Evolutionary conservation across 192 early-diverging fungal species (phyloP).

Genomic region (Rhizoclosmatium globosum): DNA sequence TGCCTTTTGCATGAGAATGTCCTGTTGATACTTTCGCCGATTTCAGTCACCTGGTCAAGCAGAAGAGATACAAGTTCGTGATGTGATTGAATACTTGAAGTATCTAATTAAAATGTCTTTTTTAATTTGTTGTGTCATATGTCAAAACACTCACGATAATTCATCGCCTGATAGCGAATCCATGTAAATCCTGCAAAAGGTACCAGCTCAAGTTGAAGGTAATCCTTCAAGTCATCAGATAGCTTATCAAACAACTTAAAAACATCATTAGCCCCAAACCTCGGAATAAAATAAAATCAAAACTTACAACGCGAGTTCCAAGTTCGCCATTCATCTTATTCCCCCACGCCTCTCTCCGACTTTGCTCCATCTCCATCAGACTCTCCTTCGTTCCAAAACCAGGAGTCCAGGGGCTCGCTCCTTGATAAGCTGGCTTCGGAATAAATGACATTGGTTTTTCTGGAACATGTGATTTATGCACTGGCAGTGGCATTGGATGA

Average conservation of each 20-base stretch:
- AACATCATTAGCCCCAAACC: not conserved
- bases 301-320: conserved; percentile 8
- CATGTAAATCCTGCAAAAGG: conserved; percentile 1
- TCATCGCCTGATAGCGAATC: not conserved
- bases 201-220: conserved; percentile 26
- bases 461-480: conserved; percentile 24
- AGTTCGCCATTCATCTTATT: conserved; percentile 28
- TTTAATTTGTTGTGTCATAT: not conserved
- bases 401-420: conserved; percentile 9
- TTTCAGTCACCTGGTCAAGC: not conserved
- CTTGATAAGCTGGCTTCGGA: not conserved
- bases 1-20: conserved; percentile 8
- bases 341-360: conserved; percentile 26
- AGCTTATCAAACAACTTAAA: conserved; percentile 23
- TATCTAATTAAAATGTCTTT: not conserved
- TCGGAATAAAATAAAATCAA: not conserved
- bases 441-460: conserved; percentile 1
- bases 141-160: not conserved
- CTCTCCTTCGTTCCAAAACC: conserved; percentile 25
- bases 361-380: conserved; percentile 11
- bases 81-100: not conserved
- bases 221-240: not conserved
- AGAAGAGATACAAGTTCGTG: not conserved
- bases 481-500: not conserved
- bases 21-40: not conserved